A percentile compares a stretch with the other conserved stretches of the same genome.
These are phyloP conservation scores for Nannochloropsis salina DNA, from an alignment of 108 stramenopile species.

Conservation along the genomic window DNA sequence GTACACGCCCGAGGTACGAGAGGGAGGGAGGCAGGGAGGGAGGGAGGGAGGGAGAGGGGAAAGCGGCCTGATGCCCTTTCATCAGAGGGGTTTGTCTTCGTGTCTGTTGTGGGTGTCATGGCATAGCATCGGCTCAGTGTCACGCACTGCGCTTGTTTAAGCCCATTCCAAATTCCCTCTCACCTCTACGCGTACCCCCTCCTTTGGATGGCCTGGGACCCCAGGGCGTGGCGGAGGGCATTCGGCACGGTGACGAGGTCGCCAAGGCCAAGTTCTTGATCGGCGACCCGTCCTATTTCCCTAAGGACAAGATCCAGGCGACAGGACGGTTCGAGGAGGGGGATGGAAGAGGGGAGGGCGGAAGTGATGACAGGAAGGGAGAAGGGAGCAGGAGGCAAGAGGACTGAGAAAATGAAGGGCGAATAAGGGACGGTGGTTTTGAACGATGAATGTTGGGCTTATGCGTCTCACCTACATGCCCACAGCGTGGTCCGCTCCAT, in stretches of 20 bases:
- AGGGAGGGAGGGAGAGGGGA: neutral
- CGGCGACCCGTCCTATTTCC: constrained; percentile 95
- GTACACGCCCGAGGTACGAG: constrained; percentile 46
- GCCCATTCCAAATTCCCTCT: neutral
- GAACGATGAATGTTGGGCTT: constrained; percentile 30
- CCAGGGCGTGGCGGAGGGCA: neutral
- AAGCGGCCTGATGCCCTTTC: neutral
- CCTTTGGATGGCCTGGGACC: no score
- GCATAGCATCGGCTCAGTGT: no score
- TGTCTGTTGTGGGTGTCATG: neutral
- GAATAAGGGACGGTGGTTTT: neutral
- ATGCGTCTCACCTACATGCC: neutral
- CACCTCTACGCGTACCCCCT: neutral
- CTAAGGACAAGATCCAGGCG: constrained; percentile 48
- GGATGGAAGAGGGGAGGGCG: neutral
- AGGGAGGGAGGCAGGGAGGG: neutral
- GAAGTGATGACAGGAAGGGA: neutral
- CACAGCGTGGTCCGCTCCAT: constrained; percentile 88
- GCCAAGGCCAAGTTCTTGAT: constrained; percentile 92
- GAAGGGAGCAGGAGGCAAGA: constrained; percentile 36
- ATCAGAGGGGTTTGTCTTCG: no score
- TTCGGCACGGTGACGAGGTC: constrained; percentile 58
- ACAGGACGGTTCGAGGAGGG: neutral
- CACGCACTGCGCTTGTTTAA: no score
- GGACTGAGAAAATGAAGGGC: no score